phyloP scores from a whole-genome alignment of 2,329 filamentous ascomycete species.

The Aspergillus clavatus region DNA sequence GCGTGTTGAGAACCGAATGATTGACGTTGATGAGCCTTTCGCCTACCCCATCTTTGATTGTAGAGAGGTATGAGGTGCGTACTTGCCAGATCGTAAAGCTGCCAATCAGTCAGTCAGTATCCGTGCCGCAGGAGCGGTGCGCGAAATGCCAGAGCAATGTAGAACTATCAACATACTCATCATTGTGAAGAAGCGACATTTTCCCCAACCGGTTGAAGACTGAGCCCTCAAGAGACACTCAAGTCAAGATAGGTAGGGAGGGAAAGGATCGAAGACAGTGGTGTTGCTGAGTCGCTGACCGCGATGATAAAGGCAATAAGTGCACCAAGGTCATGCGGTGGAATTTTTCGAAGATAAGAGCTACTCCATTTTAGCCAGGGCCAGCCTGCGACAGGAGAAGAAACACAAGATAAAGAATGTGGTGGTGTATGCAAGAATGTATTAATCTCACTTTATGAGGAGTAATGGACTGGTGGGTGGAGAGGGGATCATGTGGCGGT shows the following conservation, averaged over 20 bases:
- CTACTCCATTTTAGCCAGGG: constrained; percentile 22
- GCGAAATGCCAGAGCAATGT: neutral
- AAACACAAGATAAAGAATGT: constrained; percentile 4
- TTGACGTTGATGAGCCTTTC: constrained; percentile 63
- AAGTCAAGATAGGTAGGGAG: neutral
- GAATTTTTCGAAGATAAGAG: constrained; percentile 6
- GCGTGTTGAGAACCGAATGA: constrained; percentile 58
- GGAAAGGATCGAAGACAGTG: neutral
- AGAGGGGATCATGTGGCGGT: constrained; percentile 5
- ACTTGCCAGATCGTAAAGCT: constrained; percentile 64
- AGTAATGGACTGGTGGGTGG: neutral
- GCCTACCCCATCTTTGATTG: constrained; percentile 62
- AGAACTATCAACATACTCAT: constrained; percentile 41
- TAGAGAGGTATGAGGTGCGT: constrained; percentile 59
- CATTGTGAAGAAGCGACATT: constrained; percentile 49
- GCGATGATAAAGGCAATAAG: constrained; percentile 11
- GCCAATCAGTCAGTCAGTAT: constrained; percentile 14
- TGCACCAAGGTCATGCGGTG: constrained; percentile 9
- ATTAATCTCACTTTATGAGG: neutral
- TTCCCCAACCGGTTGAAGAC: constrained; percentile 6
- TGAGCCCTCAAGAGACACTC: neutral
- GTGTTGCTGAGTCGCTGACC: constrained; percentile 5
- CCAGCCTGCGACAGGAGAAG: constrained; percentile 27
- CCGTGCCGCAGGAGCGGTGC: neutral
- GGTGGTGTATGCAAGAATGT: constrained; percentile 3